Evolutionary conservation across 495 filamentous ascomycete species (phyloP).

Genomic region (Penicillium nucicola): DNA sequence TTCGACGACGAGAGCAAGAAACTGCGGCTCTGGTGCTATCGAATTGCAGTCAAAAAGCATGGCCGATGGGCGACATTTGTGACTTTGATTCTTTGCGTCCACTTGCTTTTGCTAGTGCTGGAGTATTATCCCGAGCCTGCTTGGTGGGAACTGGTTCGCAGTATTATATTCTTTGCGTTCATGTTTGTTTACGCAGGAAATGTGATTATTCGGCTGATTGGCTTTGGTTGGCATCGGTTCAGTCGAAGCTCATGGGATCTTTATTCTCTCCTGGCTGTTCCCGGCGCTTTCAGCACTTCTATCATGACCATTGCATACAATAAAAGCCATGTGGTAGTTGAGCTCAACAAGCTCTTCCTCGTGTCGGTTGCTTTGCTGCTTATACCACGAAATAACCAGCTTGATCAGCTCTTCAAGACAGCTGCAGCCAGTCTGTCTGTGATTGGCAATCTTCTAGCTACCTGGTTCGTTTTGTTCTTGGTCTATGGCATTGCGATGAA

Average conservation of each 20-base stretch:
- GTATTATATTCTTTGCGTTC: conserved; percentile 75
- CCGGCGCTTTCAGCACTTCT: conserved; percentile 76
- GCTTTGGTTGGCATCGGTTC: conserved; percentile 91
- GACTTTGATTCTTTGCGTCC: conserved; percentile 73
- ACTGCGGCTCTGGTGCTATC: conserved; percentile 93
- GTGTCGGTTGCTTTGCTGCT: conserved; percentile 87
- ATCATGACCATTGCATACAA: conserved; percentile 58
- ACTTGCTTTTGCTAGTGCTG: conserved; percentile 76
- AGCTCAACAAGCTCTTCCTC: conserved; percentile 88
- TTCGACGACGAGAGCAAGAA: conserved; percentile 66
- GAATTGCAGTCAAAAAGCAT: conserved; percentile 88
- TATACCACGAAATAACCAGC: conserved; percentile 94
- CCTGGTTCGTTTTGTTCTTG: conserved; percentile 95
- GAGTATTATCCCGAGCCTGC: conserved; percentile 76
- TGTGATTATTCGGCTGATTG: conserved; percentile 77
- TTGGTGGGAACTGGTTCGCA: conserved; percentile 63
- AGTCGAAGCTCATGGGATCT: conserved; percentile 93
- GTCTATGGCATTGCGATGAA: conserved; percentile 96
- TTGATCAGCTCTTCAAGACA: conserved; percentile 99
- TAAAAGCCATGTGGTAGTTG: conserved; percentile 58
- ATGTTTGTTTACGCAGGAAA: conserved; percentile 84
- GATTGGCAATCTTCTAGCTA: conserved; percentile 90
- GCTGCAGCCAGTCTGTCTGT: conserved; percentile 90
- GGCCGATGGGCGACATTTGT: conserved; percentile 86
- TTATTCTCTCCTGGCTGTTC: conserved; percentile 80